phyloP scores from a whole-genome alignment of 1,284 basidiomycete species.

The Ustilago cynodontis region DNA sequence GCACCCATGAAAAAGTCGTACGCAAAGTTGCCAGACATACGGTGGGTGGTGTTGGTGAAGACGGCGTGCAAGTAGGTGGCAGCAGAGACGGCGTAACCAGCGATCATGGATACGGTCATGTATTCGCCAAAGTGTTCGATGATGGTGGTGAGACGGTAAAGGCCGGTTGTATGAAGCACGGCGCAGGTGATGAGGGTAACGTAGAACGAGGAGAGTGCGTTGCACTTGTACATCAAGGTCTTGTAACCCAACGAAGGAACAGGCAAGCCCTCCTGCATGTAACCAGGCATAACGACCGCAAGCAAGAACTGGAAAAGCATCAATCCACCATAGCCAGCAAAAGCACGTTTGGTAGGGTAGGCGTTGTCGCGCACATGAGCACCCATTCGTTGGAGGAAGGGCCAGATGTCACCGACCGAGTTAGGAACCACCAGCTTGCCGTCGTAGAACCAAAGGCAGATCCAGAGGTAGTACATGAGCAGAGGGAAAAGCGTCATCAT shows the following conservation, averaged over 20 bases:
- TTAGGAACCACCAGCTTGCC: constrained; percentile 84
- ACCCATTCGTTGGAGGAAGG: constrained; percentile 87
- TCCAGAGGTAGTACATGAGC: constrained; percentile 98
- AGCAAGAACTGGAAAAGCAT: constrained; percentile 90
- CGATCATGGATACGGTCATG: constrained; percentile 95
- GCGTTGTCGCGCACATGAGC: constrained; percentile 88
- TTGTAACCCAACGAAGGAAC: constrained; percentile 77
- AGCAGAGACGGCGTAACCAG: constrained; percentile 77
- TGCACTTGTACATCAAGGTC: constrained; percentile 93
- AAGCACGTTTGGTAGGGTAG: constrained; percentile 85
- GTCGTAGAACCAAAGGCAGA: constrained; percentile 95
- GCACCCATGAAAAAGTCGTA: constrained; percentile 86
- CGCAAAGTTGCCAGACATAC: constrained; percentile 92
- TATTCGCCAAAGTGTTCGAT: constrained; percentile 96
- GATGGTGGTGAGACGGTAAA: constrained; percentile 92
- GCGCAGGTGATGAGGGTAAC: constrained; percentile 83
- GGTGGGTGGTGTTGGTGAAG: constrained; percentile 68
- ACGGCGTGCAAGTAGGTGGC: constrained; percentile 68
- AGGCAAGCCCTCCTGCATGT: constrained; percentile 80
- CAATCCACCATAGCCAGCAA: constrained; percentile 80
- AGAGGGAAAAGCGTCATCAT: constrained; percentile 96
- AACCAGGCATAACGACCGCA: constrained; percentile 90
- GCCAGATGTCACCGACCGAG: constrained; percentile 79
- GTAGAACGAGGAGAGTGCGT: constrained; percentile 87
- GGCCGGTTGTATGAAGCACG: constrained; percentile 81